Percentiles rank a stretch among this genome's conserved stretches.
Evolutionary conservation across 2,329 filamentous ascomycete genomes (phyloP).

Genomic region (Aspergillus pseudoviridinutans): DNA sequence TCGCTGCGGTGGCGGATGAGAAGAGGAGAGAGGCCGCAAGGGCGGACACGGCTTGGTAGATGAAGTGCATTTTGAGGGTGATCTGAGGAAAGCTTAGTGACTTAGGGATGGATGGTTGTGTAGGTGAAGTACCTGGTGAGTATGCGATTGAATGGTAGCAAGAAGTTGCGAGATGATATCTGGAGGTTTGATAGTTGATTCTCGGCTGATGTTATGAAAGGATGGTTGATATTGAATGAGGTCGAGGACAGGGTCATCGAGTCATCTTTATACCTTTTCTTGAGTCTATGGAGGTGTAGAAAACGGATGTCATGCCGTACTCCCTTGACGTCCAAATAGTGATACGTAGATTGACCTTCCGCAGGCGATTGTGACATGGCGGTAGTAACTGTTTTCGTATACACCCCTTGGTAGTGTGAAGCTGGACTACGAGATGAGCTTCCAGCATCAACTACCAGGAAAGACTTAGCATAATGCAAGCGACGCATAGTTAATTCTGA

Average conservation of each 20-base stretch:
- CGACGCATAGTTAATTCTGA: background rate
- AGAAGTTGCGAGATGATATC: background rate
- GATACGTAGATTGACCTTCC: background rate
- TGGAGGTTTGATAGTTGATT: background rate
- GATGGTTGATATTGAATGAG: background rate
- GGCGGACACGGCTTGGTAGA: background rate
- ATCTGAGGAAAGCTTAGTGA: background rate
- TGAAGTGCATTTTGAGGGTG: background rate
- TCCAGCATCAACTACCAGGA: background rate
- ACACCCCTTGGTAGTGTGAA: background rate
- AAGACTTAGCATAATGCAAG: background rate
- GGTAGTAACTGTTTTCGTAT: background rate
- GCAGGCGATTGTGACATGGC: background rate
- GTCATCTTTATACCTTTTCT: background rate
- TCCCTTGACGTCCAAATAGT: background rate
- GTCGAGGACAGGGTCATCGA: background rate
- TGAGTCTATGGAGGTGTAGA: background rate
- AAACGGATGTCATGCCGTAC: background rate
- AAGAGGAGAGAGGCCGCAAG: background rate
- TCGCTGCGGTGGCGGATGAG: background rate
- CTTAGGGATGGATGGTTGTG: background rate
- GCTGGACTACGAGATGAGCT: background rate
- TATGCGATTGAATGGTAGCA: background rate
- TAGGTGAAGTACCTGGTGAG: background rate
- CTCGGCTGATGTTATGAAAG: background rate